Conservation (phyloP, 1,284 basidiomycete genomes). For the Cryptococcus wingfieldii region DNA sequence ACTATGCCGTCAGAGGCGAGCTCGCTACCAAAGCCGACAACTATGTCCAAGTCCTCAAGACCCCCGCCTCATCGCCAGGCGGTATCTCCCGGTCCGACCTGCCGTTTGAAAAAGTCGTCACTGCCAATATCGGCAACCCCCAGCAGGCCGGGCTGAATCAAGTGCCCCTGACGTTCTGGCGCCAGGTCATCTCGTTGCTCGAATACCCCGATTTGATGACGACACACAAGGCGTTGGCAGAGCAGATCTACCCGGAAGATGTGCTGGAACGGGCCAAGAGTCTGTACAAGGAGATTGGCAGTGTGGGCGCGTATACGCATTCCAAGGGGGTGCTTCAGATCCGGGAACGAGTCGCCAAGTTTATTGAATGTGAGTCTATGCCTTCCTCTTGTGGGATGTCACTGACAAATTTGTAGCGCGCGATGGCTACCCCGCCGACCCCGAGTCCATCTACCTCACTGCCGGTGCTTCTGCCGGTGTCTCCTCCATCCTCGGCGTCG, state of each 20-base stretch:
- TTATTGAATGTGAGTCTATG: slow-evolving; percentile 66
- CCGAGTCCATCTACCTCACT: slow-evolving; percentile 87
- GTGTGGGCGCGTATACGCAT: slow-evolving; percentile 92
- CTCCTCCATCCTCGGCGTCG: slow-evolving; percentile 64
- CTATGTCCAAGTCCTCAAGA: slow-evolving; percentile 65
- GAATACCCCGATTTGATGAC: slow-evolving; percentile 86
- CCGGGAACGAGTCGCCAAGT: slow-evolving; percentile 81
- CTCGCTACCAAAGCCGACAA: slow-evolving; percentile 90
- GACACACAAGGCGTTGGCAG: slow-evolving; percentile 57
- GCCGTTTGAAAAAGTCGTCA: slow-evolving; percentile 85
- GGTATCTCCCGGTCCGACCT: slow-evolving; percentile 48
- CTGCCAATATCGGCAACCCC: slow-evolving; percentile 96
- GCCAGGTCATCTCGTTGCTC: slow-evolving; percentile 72
- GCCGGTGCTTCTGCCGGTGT: slow-evolving; percentile 91
- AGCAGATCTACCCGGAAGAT: slow-evolving; percentile 75
- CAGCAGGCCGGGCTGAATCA: slow-evolving; percentile 94
- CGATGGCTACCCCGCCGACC: slow-evolving; percentile 78
- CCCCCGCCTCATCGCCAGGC: slow-evolving; percentile 17
- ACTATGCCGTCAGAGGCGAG: slow-evolving; percentile 96
- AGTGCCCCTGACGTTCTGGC: slow-evolving; percentile 83
- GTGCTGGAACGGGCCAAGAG: slow-evolving; percentile 77
- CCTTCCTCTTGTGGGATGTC: not conserved
- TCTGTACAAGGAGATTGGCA: slow-evolving; percentile 81
- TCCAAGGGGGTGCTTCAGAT: slow-evolving; percentile 90
- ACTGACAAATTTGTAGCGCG: slow-evolving; percentile 58